Conservation (phyloP, 345 rosid genomes). For the Geranium brycei region DNA sequence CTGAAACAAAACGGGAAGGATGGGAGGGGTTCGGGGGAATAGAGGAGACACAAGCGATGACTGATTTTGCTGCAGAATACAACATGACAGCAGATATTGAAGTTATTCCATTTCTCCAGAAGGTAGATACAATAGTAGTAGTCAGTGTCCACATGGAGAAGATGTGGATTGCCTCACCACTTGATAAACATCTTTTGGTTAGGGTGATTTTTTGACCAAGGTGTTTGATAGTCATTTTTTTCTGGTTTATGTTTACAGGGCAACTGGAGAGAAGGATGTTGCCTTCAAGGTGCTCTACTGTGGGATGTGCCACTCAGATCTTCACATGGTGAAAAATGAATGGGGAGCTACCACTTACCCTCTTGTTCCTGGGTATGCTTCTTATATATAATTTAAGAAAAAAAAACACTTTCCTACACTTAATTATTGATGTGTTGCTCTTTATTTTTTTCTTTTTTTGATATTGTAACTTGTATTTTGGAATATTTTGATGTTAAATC, state of each 20-base stretch:
- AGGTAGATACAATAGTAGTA: constrained; percentile 18
- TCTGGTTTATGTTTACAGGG: constrained; percentile 5
- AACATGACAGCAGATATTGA: constrained; percentile 11
- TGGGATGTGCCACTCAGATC: constrained; percentile 35
- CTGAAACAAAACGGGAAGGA: constrained; percentile 10
- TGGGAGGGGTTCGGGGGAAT: constrained; percentile 11
- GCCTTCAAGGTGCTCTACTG: constrained; percentile 27
- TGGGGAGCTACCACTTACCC: constrained; percentile 33
- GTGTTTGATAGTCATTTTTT: background rate
- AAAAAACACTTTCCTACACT: no score
- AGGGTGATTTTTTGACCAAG: no score
- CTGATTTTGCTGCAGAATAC: constrained; percentile 12
- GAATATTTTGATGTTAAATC: no score
- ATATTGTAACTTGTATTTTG: no score
- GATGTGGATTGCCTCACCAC: no score
- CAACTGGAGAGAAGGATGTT: constrained; percentile 20
- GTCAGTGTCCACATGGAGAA: no score
- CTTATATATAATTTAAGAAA: no score
- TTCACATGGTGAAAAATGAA: constrained; percentile 24
- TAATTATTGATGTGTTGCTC: no score
- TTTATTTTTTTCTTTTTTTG: no score
- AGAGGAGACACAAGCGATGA: constrained; percentile 27
- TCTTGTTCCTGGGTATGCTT: constrained; percentile 27
- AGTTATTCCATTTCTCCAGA: constrained; percentile 25
- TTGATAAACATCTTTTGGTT: no score